A percentile compares a stretch with the other conserved stretches of the same genome.
Conservation (phyloP, 2,329 filamentous ascomycete genomes). For the Myriosclerotinia curreyana region DNA sequence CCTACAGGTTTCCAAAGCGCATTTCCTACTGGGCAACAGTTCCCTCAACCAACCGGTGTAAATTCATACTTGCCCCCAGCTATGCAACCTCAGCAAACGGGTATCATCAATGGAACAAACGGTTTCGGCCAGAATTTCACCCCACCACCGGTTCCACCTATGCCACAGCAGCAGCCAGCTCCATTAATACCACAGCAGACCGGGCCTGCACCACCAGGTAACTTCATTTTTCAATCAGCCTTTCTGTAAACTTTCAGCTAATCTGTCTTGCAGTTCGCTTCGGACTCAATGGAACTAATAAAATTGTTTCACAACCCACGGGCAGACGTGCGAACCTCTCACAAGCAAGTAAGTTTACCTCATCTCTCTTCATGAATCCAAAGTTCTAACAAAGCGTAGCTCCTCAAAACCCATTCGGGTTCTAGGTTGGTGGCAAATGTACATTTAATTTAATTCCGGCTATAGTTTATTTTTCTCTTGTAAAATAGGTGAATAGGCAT, state of each 20-base stretch:
- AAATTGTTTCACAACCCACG: slow-evolving; percentile 79
- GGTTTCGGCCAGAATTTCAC: slow-evolving; percentile 46
- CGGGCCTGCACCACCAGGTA: slow-evolving; percentile 70
- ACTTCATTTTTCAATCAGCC: background rate
- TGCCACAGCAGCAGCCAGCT: slow-evolving; percentile 56
- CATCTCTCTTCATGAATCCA: slow-evolving; percentile 8
- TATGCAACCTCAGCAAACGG: slow-evolving; percentile 59
- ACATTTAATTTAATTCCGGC: slow-evolving; percentile 29
- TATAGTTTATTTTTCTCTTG: slow-evolving; percentile 31
- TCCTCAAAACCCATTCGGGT: slow-evolving; percentile 68
- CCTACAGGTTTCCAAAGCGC: slow-evolving; percentile 48
- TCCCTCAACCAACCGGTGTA: slow-evolving; percentile 44
- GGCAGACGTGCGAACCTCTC: slow-evolving; percentile 85
- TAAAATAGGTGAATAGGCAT: slow-evolving; percentile 35
- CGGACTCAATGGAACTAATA: slow-evolving; percentile 72
- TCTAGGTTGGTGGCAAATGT: slow-evolving; percentile 44
- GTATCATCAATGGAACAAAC: slow-evolving; percentile 50
- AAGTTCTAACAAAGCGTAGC: slow-evolving; percentile 45
- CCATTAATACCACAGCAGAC: slow-evolving; percentile 76
- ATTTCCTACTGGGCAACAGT: slow-evolving; percentile 41
- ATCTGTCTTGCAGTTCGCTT: slow-evolving; percentile 61
- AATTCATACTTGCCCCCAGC: slow-evolving; percentile 59
- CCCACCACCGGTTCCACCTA: slow-evolving; percentile 47
- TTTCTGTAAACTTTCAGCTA: background rate
- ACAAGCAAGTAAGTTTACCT: slow-evolving; percentile 77